phyloP scores from a whole-genome alignment of 2,329 filamentous ascomycete species.

The Aspergillus quadricinctus region DNA sequence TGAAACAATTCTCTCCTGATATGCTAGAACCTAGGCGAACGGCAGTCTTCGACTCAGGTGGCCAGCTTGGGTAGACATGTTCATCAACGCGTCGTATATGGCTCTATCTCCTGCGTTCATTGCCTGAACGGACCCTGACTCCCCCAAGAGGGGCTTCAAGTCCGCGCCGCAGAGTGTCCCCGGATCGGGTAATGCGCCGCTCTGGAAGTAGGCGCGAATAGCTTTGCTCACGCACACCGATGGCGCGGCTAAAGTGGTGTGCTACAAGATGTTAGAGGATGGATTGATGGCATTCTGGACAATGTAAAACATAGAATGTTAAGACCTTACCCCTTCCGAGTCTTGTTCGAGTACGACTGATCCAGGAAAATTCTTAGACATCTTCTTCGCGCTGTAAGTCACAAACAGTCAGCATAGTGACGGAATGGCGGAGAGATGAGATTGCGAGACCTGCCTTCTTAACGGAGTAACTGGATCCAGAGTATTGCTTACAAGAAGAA shows the following conservation, averaged over 20 bases:
- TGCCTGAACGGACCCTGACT: conserved; percentile 5
- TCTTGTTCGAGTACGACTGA: conserved; percentile 45
- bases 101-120: conserved; percentile 9
- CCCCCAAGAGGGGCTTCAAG: conserved; percentile 28
- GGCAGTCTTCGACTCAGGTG: neutral
- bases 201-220: conserved; percentile 41
- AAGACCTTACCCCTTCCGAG: conserved; percentile 34
- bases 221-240: conserved; percentile 34
- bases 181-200: conserved; percentile 32
- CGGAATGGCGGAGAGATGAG: neutral
- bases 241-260: conserved; percentile 31
- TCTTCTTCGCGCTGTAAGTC: conserved; percentile 28
- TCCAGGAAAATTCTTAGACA: conserved; percentile 40
- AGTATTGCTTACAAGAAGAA: conserved; percentile 55
- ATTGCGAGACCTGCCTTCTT: conserved; percentile 19
- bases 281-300: neutral
- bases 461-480: conserved; percentile 59
- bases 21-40: neutral
- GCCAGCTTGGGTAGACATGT: neutral
- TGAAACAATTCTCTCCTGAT: neutral
- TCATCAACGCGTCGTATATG: conserved; percentile 15
- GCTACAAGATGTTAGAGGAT: conserved; percentile 15
- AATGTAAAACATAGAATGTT: neutral
- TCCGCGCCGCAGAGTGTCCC: conserved; percentile 36
- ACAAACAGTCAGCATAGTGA: conserved; percentile 2